phyloP scores from a whole-genome alignment of 2,329 filamentous ascomycete species.

The Ceratocystis papillata region DNA sequence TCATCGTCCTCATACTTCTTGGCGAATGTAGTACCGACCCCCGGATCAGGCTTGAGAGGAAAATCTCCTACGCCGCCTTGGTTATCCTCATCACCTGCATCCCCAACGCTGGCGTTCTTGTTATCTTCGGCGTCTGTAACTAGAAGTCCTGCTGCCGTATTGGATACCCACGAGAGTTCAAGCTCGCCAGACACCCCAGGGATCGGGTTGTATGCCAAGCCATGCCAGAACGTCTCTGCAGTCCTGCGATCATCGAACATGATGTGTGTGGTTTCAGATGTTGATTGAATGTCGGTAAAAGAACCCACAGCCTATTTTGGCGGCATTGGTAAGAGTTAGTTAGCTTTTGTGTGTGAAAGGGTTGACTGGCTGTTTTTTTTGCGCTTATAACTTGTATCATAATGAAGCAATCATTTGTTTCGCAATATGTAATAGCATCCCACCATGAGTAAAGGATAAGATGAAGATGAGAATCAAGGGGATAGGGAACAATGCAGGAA shows the following conservation, averaged over 20 bases:
- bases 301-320: conserved; percentile 48
- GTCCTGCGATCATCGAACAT: conserved; percentile 58
- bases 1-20: conserved; percentile 29
- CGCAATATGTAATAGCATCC: conserved; percentile 1
- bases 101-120: conserved; percentile 18
- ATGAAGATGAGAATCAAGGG: background rate
- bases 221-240: conserved; percentile 58
- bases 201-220: conserved; percentile 46
- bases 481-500: background rate
- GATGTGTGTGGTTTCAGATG: conserved; percentile 41
- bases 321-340: background rate
- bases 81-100: conserved; percentile 21
- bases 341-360: background rate
- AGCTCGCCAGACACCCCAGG: conserved; percentile 52
- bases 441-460: conserved; percentile 9
- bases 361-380: background rate
- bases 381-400: conserved; percentile 27
- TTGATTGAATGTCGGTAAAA: conserved; percentile 47
- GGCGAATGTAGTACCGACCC: background rate
- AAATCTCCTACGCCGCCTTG: background rate
- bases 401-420: conserved; percentile 18
- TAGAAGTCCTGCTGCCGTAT: conserved; percentile 27
- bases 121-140: conserved; percentile 26
- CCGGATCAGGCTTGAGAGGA: background rate
- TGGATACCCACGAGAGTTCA: conserved; percentile 53